These are phyloP conservation scores for Phaeosphaeriaceae sp. DNA, from an alignment of 2,329 filamentous ascomycete species.

Conservation along the genomic window DNA sequence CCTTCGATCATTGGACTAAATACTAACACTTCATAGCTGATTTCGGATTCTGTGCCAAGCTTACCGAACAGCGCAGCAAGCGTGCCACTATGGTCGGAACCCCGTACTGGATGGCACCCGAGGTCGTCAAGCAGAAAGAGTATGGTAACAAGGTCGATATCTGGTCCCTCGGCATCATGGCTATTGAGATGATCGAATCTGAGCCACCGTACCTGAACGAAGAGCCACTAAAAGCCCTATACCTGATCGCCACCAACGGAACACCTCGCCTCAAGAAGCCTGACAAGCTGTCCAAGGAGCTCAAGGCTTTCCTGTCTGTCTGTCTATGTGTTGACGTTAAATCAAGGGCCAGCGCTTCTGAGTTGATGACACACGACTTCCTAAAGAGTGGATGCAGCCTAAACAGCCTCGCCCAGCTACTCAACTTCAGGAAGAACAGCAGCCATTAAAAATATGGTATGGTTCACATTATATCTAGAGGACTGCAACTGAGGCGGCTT, in stretches of 20 bases:
- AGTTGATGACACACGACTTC: conserved; percentile 92
- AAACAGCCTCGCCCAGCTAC: conserved; percentile 80
- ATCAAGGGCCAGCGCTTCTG: conserved; percentile 87
- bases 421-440: conserved; percentile 81
- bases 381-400: conserved; percentile 88
- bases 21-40: conserved; percentile 68
- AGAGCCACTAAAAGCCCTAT: conserved; percentile 95
- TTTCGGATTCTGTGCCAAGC: conserved; percentile 98
- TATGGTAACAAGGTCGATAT: conserved; percentile 98
- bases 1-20: background rate
- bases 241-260: conserved; percentile 96
- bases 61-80: conserved; percentile 95
- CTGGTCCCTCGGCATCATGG: conserved; percentile 99
- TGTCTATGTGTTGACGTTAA: conserved; percentile 97
- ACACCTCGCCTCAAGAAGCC: conserved; percentile 97
- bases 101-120: conserved; percentile 99
- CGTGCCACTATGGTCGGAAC: conserved; percentile 99
- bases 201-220: conserved; percentile 98
- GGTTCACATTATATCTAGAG: conserved; percentile 1
- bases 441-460: conserved; percentile 53
- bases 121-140: conserved; percentile 99
- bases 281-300: conserved; percentile 95
- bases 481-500: background rate
- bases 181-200: conserved; percentile 99
- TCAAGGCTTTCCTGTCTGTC: conserved; percentile 95